Conservation (phyloP, 1,284 basidiomycete genomes). For the Marasmius fiardii region DNA sequence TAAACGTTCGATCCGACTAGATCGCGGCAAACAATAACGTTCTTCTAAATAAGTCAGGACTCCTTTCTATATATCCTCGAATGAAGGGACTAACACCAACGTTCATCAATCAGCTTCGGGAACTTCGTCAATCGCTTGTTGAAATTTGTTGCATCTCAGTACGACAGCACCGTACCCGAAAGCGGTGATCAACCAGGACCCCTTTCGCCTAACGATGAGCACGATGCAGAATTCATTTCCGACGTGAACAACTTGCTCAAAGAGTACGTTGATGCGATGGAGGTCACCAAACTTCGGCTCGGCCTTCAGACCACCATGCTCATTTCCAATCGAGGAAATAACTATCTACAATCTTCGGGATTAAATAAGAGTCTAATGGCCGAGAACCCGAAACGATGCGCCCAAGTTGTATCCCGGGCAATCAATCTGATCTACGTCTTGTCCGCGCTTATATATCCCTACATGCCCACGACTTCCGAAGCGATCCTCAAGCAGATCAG, state of each 20-base stretch:
- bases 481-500: constrained; percentile 88
- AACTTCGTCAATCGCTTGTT: constrained; percentile 97
- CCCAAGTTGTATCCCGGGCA: constrained; percentile 86
- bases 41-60: constrained; percentile 83
- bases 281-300: constrained; percentile 85
- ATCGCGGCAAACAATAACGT: constrained; percentile 93
- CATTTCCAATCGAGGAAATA: constrained; percentile 90
- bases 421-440: constrained; percentile 94
- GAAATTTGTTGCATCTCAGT: constrained; percentile 92
- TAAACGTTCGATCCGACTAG: constrained; percentile 32
- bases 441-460: constrained; percentile 86
- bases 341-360: constrained; percentile 89
- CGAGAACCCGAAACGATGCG: constrained; percentile 81
- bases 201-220: constrained; percentile 62
- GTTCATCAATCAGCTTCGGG: constrained; percentile 64
- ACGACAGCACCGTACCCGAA: constrained; percentile 79
- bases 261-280: constrained; percentile 88
- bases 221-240: constrained; percentile 77
- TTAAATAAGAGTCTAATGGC: constrained; percentile 90
- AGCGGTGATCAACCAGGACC: constrained; percentile 66
- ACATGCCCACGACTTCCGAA: constrained; percentile 91
- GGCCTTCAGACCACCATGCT: constrained; percentile 90
- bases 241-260: constrained; percentile 81
- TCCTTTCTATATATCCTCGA: background rate
- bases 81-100: constrained; percentile 8